Evolutionary conservation across 208 protist genomes (phyloP).

Genomic region (Leishmania aethiopica): DNA sequence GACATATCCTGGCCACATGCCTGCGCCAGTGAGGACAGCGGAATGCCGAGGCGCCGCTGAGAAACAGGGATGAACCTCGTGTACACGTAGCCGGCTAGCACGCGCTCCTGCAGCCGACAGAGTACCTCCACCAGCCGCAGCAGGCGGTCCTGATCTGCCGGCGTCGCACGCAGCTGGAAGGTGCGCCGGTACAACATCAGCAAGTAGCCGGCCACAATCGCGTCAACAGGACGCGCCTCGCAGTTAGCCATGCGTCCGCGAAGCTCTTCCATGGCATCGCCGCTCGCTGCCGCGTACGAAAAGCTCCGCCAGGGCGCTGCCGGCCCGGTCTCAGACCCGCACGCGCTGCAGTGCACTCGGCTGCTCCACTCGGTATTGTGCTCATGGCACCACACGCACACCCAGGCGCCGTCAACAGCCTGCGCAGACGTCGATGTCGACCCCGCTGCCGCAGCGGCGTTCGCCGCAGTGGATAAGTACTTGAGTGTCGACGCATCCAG

Average conservation of each 20-base stretch:
- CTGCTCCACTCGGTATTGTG: conserved; percentile 66
- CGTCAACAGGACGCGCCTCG: conserved; percentile 63
- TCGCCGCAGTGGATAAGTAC: conserved; percentile 17
- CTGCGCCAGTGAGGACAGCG: conserved; percentile 24
- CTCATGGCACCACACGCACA: conserved; percentile 87
- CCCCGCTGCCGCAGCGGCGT: neutral
- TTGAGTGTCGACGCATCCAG: conserved; percentile 20
- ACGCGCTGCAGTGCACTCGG: conserved; percentile 72
- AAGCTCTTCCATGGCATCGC: conserved; percentile 72
- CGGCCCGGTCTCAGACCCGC: conserved; percentile 81
- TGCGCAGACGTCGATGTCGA: neutral
- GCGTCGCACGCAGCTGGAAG: conserved; percentile 71
- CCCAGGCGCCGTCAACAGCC: conserved; percentile 59
- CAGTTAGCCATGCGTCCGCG: conserved; percentile 69
- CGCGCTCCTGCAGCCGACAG: conserved; percentile 71
- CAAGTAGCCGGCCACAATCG: conserved; percentile 75
- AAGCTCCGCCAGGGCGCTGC: conserved; percentile 77
- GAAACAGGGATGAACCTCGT: conserved; percentile 61
- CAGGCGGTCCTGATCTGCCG: conserved; percentile 72
- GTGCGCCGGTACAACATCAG: conserved; percentile 85
- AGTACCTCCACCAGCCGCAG: conserved; percentile 61
- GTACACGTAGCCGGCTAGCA: conserved; percentile 84
- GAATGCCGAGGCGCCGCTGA: conserved; percentile 20
- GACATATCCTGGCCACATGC: conserved; percentile 41
- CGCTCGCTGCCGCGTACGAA: conserved; percentile 41